Conservation (phyloP, 2,329 filamentous ascomycete genomes). For the Venturia pyrina region DNA sequence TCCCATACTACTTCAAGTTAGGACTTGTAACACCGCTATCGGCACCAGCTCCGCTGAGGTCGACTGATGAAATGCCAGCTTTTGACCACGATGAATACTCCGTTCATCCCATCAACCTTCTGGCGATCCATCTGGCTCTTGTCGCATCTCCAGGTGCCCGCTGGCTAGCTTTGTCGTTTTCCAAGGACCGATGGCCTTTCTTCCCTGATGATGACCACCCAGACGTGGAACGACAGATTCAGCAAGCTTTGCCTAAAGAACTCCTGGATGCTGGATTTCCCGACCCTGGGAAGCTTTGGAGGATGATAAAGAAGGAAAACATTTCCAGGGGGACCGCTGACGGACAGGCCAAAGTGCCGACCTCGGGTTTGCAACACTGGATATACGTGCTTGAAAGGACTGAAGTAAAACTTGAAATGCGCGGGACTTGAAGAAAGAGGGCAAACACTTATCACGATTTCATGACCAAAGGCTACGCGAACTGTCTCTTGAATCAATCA, state of each 20-base stretch:
- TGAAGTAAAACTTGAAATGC: not conserved
- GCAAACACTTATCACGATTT: not conserved
- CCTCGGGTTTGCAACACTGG: not conserved
- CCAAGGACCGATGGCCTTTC: constrained; percentile 30
- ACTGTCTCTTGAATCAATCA: not conserved
- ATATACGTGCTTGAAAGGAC: constrained; percentile 7
- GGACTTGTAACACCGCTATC: constrained; percentile 13
- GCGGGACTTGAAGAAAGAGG: not conserved
- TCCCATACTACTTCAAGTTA: constrained; percentile 19
- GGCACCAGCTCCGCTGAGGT: not conserved
- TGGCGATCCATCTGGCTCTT: constrained; percentile 31
- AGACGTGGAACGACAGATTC: not conserved
- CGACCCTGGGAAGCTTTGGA: constrained; percentile 4
- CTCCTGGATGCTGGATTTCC: constrained; percentile 2
- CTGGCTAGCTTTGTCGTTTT: constrained; percentile 33
- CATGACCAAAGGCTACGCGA: not conserved
- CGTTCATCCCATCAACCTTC: constrained; percentile 29
- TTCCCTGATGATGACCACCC: constrained; percentile 11
- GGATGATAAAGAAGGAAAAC: not conserved
- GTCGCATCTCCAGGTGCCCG: constrained; percentile 26
- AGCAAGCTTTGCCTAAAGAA: not conserved
- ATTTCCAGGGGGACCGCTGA: not conserved
- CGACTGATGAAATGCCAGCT: not conserved
- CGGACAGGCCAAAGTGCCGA: not conserved
- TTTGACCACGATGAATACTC: not conserved